These are phyloP conservation scores for Stephanodiscus triporus DNA, from an alignment of 108 stramenopile genomes.

Conservation along the genomic window DNA sequence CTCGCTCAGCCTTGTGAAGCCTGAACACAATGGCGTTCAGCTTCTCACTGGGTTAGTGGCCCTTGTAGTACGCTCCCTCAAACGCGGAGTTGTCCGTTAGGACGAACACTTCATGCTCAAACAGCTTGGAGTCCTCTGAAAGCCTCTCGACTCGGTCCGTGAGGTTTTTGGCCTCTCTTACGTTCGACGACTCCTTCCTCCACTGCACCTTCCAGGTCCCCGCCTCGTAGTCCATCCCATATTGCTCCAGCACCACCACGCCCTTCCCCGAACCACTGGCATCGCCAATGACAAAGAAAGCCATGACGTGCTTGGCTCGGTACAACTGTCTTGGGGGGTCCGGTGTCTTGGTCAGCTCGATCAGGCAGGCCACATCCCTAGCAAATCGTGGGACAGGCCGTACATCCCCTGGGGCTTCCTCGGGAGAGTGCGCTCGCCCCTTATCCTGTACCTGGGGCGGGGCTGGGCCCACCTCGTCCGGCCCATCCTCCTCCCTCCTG, in stretches of 20 bases:
- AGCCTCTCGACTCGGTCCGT: background rate
- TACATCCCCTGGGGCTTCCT: conserved; percentile 19
- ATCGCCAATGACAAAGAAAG: conserved; percentile 34
- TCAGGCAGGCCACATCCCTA: conserved; percentile 23
- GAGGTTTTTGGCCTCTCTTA: background rate
- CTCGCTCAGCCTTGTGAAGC: too few species aligned
- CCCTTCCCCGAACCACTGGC: conserved; percentile 44
- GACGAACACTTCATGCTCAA: too few species aligned
- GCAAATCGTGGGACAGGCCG: conserved; percentile 24
- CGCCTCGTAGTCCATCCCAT: conserved; percentile 1
- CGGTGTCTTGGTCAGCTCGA: background rate
- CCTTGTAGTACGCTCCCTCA: conserved; percentile 49
- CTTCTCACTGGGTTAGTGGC: too few species aligned
- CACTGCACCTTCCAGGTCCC: conserved; percentile 15
- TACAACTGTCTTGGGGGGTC: background rate
- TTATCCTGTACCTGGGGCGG: too few species aligned
- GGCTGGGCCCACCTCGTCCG: background rate
- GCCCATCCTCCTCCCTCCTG: conserved; percentile 30
- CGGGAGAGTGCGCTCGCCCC: background rate
- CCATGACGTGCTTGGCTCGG: background rate
- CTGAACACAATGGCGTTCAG: too few species aligned
- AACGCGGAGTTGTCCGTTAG: conserved; percentile 50
- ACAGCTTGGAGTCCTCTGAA: background rate
- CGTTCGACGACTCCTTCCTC: background rate
- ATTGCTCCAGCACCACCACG: conserved; percentile 1